Conservation (phyloP, 2,329 filamentous ascomycete species). For the Pseudogymnoascus sp. region DNA sequence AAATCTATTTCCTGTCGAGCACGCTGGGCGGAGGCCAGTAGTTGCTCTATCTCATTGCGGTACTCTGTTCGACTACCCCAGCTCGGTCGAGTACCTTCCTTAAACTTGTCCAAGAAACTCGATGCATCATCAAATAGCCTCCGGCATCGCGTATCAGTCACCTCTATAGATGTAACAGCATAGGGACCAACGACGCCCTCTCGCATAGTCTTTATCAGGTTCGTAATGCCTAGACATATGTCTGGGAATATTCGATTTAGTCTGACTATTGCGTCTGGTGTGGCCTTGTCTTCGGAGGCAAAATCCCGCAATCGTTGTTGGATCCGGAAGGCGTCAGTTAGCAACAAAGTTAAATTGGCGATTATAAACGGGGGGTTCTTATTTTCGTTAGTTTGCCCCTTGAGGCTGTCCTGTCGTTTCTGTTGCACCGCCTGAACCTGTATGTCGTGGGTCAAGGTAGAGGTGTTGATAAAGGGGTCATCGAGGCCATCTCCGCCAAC, state of each 20-base stretch:
- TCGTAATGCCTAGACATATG: background rate
- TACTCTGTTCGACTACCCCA: background rate
- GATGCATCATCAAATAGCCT: background rate
- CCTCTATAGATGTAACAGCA: background rate
- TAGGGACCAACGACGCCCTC: background rate
- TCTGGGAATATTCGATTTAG: background rate
- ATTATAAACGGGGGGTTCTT: background rate
- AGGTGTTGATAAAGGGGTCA: background rate
- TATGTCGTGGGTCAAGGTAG: too few relatives aligned
- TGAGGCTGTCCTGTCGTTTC: slow-evolving; percentile 5
- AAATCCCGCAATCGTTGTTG: background rate
- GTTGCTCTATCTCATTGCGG: background rate
- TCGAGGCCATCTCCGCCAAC: background rate
- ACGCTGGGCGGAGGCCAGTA: background rate
- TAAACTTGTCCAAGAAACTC: background rate
- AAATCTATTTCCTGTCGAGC: background rate
- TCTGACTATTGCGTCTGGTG: background rate
- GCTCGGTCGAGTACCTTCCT: background rate
- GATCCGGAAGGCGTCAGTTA: background rate
- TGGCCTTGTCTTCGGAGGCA: background rate
- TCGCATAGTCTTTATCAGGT: background rate
- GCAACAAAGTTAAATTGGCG: background rate
- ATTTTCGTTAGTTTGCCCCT: background rate
- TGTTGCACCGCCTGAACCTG: background rate
- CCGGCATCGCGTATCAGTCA: background rate